A percentile compares a stretch with the other conserved stretches of the same genome.
Evolutionary conservation across 768 basidiomycete species (phyloP).

Genomic region (Zangia roseola): DNA sequence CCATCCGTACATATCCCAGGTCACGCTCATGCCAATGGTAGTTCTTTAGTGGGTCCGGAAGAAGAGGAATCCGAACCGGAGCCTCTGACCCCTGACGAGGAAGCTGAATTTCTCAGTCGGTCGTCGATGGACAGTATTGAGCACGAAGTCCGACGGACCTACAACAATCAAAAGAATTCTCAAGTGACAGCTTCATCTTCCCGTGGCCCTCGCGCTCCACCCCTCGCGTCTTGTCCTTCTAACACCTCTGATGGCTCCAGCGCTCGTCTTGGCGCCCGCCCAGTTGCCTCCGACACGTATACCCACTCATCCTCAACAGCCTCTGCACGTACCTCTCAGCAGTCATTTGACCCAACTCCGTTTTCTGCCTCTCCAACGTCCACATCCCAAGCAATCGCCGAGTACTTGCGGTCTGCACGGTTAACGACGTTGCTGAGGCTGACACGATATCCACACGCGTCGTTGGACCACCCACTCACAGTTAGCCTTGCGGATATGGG

Average conservation of each 20-base stretch:
- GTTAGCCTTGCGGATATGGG: conserved; percentile 96
- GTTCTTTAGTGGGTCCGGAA: conserved; percentile 45
- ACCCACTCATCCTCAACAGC: conserved; percentile 46
- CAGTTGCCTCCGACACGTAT: conserved; percentile 49
- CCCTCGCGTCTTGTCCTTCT: conserved; percentile 37
- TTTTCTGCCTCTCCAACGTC: conserved; percentile 48
- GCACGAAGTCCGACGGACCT: conserved; percentile 72
- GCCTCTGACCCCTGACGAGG: conserved; percentile 51
- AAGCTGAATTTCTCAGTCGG: conserved; percentile 65
- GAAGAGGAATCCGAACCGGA: conserved; percentile 53
- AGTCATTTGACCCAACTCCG: conserved; percentile 26
- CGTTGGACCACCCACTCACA: conserved; percentile 67
- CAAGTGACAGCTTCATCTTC: conserved; percentile 37
- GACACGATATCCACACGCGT: conserved; percentile 77
- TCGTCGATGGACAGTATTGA: conserved; percentile 89
- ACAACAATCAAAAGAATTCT: conserved; percentile 52
- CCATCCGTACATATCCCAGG: conserved; percentile 46
- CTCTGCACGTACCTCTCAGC: conserved; percentile 22
- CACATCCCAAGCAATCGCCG: conserved; percentile 72
- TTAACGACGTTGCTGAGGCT: conserved; percentile 81
- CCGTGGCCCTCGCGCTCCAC: conserved; percentile 40
- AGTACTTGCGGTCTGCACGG: conserved; percentile 83
- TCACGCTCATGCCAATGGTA: conserved; percentile 47
- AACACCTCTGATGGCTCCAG: conserved; percentile 57
- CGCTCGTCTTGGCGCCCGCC: conserved; percentile 27